phyloP scores from a whole-genome alignment of 2,329 filamentous ascomycete species.

The Sphaerostilbella broomeana region DNA sequence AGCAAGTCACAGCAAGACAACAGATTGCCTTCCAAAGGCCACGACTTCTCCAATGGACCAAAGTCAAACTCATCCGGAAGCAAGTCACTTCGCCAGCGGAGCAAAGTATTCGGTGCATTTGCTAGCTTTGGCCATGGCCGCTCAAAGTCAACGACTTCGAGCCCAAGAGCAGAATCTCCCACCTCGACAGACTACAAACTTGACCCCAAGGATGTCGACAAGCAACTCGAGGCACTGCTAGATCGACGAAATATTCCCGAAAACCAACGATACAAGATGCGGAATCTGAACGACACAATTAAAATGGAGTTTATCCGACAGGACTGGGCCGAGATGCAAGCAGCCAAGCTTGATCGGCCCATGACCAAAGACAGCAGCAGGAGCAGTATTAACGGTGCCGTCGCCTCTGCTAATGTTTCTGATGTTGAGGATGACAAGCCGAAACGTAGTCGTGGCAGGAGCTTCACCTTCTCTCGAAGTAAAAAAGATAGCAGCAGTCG shows the following conservation, averaged over 20 bases:
- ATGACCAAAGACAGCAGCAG: constrained; percentile 39
- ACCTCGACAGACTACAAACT: constrained; percentile 41
- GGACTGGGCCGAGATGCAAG: constrained; percentile 66
- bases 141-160: constrained; percentile 25
- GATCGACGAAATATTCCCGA: constrained; percentile 90
- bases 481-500: constrained; percentile 50
- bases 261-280: constrained; percentile 91
- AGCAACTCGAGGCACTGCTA: constrained; percentile 57
- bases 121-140: constrained; percentile 33
- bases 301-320: constrained; percentile 95
- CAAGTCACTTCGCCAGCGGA: constrained; percentile 25
- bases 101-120: constrained; percentile 34
- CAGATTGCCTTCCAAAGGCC: constrained; percentile 16
- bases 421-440: constrained; percentile 42
- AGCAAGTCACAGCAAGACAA: constrained; percentile 18
- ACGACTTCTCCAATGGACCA: constrained; percentile 29
- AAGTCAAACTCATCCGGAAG: constrained; percentile 17
- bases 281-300: constrained; percentile 77
- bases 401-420: constrained; percentile 28
- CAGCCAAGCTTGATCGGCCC: constrained; percentile 39
- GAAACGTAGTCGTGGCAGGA: constrained; percentile 44
- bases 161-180: constrained; percentile 8
- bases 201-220: constrained; percentile 48
- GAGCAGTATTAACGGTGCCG: constrained; percentile 29
- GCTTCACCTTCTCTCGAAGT: constrained; percentile 67